These are phyloP conservation scores for Basipetospora chlamydospora DNA, from an alignment of 2,329 filamentous ascomycete species.

Conservation along the genomic window DNA sequence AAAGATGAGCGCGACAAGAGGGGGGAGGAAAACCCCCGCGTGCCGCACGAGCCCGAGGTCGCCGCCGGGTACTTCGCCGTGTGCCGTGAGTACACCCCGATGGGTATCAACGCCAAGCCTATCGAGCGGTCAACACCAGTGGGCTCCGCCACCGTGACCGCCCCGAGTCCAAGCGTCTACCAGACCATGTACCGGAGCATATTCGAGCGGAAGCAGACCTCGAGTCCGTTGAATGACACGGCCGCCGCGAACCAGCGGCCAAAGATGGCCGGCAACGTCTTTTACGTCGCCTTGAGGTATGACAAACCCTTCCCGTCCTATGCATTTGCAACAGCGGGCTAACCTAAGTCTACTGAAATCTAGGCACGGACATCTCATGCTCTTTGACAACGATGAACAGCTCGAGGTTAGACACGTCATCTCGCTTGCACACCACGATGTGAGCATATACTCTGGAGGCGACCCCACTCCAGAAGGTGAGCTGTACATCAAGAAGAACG, in stretches of 20 bases:
- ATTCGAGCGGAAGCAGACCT: constrained; percentile 60
- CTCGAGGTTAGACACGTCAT: constrained; percentile 94
- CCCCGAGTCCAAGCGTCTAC: constrained; percentile 85
- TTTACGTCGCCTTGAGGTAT: constrained; percentile 80
- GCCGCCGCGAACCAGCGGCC: constrained; percentile 36
- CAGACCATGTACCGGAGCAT: constrained; percentile 96
- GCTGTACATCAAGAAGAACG: constrained; percentile 89
- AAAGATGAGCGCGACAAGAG: constrained; percentile 42
- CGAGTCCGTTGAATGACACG: constrained; percentile 31
- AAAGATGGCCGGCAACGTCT: constrained; percentile 68
- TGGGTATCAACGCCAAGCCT: constrained; percentile 83
- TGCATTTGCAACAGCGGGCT: background rate
- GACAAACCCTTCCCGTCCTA: constrained; percentile 13
- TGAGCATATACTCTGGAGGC: constrained; percentile 73
- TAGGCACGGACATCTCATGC: constrained; percentile 88
- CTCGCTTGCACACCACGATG: constrained; percentile 72
- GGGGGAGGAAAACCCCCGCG: constrained; percentile 43
- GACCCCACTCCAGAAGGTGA: constrained; percentile 75
- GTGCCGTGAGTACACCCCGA: constrained; percentile 80
- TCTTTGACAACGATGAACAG: constrained; percentile 92
- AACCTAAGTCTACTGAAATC: constrained; percentile 5
- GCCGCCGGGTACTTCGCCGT: constrained; percentile 92
- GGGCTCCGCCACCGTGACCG: constrained; percentile 56
- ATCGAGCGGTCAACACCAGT: constrained; percentile 74
- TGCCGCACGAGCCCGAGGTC: constrained; percentile 54